Conservation (phyloP, 176 grass and related monocot species). For the Paspalum vaginatum region DNA sequence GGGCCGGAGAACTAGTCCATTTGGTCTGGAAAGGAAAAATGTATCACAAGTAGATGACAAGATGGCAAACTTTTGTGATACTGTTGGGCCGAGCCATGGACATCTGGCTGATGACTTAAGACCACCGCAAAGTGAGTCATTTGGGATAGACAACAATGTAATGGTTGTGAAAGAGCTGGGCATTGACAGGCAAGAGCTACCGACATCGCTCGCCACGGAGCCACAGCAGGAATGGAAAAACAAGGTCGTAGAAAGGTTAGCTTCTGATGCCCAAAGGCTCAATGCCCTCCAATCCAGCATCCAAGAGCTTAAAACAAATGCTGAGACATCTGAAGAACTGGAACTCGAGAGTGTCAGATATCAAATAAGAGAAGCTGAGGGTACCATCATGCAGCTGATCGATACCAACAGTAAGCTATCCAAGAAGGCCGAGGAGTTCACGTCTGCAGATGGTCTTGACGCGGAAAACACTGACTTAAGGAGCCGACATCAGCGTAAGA, state of each 20-base stretch:
- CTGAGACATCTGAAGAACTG: constrained; percentile 60
- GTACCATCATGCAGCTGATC: constrained; percentile 68
- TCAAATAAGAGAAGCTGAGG: constrained; percentile 79
- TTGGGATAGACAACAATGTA: constrained; percentile 50
- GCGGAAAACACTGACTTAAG: constrained; percentile 57
- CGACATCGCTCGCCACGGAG: constrained; percentile 37
- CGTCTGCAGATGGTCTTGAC: constrained; percentile 31
- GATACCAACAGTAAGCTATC: constrained; percentile 80
- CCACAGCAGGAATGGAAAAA: constrained; percentile 70
- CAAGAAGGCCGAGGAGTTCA: constrained; percentile 75
- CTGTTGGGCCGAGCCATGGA: constrained; percentile 50
- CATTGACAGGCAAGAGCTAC: constrained; percentile 74
- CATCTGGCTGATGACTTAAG: constrained; percentile 47
- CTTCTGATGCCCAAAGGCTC: constrained; percentile 76
- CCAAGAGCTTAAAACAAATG: constrained; percentile 67
- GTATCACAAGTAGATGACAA: constrained; percentile 53
- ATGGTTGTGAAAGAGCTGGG: constrained; percentile 78
- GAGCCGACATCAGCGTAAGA: constrained; percentile 74
- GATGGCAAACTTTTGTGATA: constrained; percentile 48
- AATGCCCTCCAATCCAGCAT: constrained; percentile 65
- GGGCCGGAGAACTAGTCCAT: constrained; percentile 30
- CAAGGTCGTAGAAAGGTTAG: constrained; percentile 66
- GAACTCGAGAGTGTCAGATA: constrained; percentile 59
- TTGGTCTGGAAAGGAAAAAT: constrained; percentile 37
- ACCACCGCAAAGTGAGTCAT: constrained; percentile 52